phyloP scores from a whole-genome alignment of 805 yeast species.

The Zygotorulaspora danielsina region DNA sequence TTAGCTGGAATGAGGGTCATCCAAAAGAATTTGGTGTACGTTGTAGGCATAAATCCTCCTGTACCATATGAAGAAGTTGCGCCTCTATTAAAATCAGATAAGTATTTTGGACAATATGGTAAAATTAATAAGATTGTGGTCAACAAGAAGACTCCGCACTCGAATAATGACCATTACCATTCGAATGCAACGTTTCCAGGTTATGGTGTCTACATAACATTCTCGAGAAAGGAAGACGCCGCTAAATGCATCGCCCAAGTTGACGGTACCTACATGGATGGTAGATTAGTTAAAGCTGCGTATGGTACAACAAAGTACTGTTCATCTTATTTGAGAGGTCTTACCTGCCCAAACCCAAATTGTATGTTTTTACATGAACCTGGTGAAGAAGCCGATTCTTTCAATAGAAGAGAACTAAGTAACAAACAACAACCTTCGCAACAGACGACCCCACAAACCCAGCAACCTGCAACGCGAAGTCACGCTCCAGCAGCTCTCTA shows the following conservation, averaged over 20 bases:
- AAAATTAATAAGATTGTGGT: constrained; percentile 90
- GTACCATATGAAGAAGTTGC: constrained; percentile 83
- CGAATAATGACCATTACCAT: constrained; percentile 27
- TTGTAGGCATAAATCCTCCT: constrained; percentile 79
- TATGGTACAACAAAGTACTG: constrained; percentile 99
- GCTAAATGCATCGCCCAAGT: constrained; percentile 87
- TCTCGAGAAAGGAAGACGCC: constrained; percentile 91
- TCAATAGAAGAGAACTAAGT: constrained; percentile 57
- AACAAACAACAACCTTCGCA: constrained; percentile 31
- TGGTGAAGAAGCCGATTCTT: constrained; percentile 98
- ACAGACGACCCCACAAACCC: constrained; percentile 5
- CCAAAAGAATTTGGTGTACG: constrained; percentile 94
- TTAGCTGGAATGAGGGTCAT: constrained; percentile 97
- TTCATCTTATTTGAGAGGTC: constrained; percentile 91
- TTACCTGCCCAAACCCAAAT: constrained; percentile 95
- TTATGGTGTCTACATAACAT: constrained; percentile 93
- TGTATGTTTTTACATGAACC: constrained; percentile 99
- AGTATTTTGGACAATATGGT: constrained; percentile 98
- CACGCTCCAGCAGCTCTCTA: constrained; percentile 10
- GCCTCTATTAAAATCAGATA: constrained; percentile 75
- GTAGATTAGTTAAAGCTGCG: constrained; percentile 85
- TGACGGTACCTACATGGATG: constrained; percentile 89
- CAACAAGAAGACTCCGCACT: constrained; percentile 61
- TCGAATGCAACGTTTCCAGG: constrained; percentile 49
- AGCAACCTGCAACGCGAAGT: constrained; percentile 7